These are phyloP conservation scores for Eutrema salsugineum DNA, from an alignment of 441 rosid species.

Conservation along the genomic window DNA sequence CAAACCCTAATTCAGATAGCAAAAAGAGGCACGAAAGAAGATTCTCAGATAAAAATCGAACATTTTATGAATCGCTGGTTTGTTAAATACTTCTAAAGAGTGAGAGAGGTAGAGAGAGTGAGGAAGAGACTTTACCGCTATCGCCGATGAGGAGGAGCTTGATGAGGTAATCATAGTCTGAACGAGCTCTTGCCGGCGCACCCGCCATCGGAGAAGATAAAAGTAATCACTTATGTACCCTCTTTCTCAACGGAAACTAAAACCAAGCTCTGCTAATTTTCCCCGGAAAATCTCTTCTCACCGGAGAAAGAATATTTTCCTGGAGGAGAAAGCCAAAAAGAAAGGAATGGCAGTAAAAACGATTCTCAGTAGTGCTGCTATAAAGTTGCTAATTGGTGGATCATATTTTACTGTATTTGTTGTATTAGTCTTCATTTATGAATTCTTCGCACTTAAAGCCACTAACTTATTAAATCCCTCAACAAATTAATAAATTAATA, in stretches of 20 bases:
- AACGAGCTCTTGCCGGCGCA: constrained; percentile 36
- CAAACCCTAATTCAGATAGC: constrained; percentile 26
- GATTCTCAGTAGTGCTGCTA: constrained; percentile 4
- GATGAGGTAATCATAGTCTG: constrained; percentile 37
- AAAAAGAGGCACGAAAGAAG: background rate
- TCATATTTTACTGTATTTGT: constrained; percentile 4
- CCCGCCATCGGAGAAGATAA: constrained; percentile 24
- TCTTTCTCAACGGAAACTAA: background rate
- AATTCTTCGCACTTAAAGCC: background rate
- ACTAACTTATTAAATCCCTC: background rate
- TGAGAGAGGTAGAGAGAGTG: background rate
- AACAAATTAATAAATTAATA: too few species aligned
- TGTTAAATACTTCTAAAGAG: background rate
- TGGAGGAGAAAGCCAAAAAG: constrained; percentile 4
- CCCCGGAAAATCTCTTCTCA: constrained; percentile 20
- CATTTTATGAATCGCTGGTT: background rate
- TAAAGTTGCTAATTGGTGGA: constrained; percentile 8
- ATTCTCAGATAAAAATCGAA: background rate
- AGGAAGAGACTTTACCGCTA: constrained; percentile 23
- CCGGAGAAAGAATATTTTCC: constrained; percentile 9
- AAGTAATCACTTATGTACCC: background rate
- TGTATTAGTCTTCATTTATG: background rate
- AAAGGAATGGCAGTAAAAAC: background rate
- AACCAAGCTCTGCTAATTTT: background rate
- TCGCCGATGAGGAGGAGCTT: constrained; percentile 39